A percentile compares a stretch with the other conserved stretches of the same genome.
Evolutionary conservation across 2,329 filamentous ascomycete genomes (phyloP).

Genomic region (Stachybotrys elegans): DNA sequence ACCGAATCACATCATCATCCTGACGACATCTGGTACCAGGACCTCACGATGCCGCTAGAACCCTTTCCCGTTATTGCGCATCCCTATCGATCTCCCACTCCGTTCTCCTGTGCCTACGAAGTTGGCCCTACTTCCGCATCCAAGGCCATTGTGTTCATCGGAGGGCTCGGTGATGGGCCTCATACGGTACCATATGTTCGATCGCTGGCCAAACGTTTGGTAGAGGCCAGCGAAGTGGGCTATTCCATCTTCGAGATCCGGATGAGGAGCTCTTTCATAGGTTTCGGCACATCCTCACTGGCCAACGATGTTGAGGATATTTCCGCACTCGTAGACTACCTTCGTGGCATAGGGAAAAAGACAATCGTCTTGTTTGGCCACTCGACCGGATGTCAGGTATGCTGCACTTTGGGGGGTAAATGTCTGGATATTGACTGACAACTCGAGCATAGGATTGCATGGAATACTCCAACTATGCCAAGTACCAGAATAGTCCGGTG

Average conservation of each 20-base stretch:
- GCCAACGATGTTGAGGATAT: slow-evolving; percentile 50
- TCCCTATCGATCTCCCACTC: slow-evolving; percentile 35
- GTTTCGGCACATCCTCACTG: slow-evolving; percentile 46
- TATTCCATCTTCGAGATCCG: slow-evolving; percentile 55
- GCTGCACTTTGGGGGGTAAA: background rate
- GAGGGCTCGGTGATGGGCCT: slow-evolving; percentile 65
- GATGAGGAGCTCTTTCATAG: slow-evolving; percentile 48
- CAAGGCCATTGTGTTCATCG: slow-evolving; percentile 65
- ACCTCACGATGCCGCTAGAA: slow-evolving; percentile 19
- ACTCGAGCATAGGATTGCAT: slow-evolving; percentile 44
- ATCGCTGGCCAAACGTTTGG: slow-evolving; percentile 38
- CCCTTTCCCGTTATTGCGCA: slow-evolving; percentile 42
- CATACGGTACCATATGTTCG: slow-evolving; percentile 57
- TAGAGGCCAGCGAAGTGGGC: slow-evolving; percentile 27
- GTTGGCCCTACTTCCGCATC: slow-evolving; percentile 31
- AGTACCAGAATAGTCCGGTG: slow-evolving; percentile 45
- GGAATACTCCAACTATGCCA: slow-evolving; percentile 43
- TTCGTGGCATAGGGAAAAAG: slow-evolving; percentile 43
- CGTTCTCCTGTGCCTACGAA: slow-evolving; percentile 42
- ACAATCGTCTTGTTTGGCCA: slow-evolving; percentile 54
- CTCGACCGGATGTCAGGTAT: slow-evolving; percentile 53
- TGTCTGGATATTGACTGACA: background rate
- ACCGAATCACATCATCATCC: too few species aligned
- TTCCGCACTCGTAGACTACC: slow-evolving; percentile 45
- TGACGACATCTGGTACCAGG: too few species aligned